Evolutionary conservation across 768 basidiomycete genomes (phyloP).

Genomic region (Cystobasidium onofrii): DNA sequence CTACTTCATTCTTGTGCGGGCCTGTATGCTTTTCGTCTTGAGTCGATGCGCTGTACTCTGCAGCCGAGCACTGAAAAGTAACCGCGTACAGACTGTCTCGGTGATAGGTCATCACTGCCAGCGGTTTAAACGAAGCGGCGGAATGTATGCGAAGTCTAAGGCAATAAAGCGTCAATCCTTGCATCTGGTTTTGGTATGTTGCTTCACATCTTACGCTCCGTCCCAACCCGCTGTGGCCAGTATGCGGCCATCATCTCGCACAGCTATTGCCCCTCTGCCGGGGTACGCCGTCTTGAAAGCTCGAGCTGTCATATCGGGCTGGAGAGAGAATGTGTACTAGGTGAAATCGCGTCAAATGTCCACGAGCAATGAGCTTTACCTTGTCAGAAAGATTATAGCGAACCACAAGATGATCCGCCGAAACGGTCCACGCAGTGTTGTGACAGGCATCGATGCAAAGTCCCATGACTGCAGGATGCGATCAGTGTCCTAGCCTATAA

Average conservation of each 20-base stretch:
- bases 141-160: conserved; percentile 72
- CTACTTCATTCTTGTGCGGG: not conserved
- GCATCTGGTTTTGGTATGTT: not conserved
- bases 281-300: conserved; percentile 30
- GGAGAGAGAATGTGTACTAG: no score
- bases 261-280: conserved; percentile 53
- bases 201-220: conserved; percentile 59
- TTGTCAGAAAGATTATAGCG: conserved; percentile 37
- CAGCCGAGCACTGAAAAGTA: conserved; percentile 52
- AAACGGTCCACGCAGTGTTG: conserved; percentile 38
- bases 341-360: no score
- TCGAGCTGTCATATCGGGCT: not conserved
- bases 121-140: conserved; percentile 65
- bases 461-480: conserved; percentile 43
- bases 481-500: no score
- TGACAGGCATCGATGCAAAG: conserved; percentile 24
- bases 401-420: conserved; percentile 39
- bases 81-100: conserved; percentile 66
- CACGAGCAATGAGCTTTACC: no score
- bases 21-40: no score
- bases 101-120: conserved; percentile 78
- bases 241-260: conserved; percentile 65
- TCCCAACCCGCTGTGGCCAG: conserved; percentile 93
- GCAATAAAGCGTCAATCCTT: not conserved
- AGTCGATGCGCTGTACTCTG: not conserved